Conservation (phyloP, 2,329 filamentous ascomycete genomes). For the Aspergillus pseudotamarii region DNA sequence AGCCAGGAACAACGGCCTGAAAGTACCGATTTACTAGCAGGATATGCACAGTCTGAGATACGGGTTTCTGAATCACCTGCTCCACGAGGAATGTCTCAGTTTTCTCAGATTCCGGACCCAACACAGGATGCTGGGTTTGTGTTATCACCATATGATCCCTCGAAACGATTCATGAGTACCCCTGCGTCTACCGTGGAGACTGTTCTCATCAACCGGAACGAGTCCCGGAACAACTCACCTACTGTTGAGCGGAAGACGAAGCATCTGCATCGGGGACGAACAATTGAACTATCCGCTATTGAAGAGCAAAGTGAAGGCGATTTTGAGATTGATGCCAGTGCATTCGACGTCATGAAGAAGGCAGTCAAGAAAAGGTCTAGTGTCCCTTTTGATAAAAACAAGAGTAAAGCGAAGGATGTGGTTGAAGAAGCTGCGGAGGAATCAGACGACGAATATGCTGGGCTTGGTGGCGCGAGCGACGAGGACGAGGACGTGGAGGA, state of each 20-base stretch:
- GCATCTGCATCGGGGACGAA: slow-evolving; percentile 54
- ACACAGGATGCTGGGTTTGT: slow-evolving; percentile 82
- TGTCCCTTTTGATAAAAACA: slow-evolving; percentile 76
- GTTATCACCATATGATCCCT: slow-evolving; percentile 70
- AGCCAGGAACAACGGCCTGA: slow-evolving; percentile 54
- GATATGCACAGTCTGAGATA: slow-evolving; percentile 36
- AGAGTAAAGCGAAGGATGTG: slow-evolving; percentile 82
- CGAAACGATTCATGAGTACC: slow-evolving; percentile 63
- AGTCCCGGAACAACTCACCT: slow-evolving; percentile 62
- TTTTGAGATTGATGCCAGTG: slow-evolving; percentile 50
- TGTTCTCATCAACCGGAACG: slow-evolving; percentile 54
- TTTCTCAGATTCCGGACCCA: slow-evolving; percentile 70
- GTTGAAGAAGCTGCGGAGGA: slow-evolving; percentile 94
- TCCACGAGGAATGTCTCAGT: slow-evolving; percentile 57
- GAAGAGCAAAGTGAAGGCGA: slow-evolving; percentile 43
- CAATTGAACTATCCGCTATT: slow-evolving; percentile 49
- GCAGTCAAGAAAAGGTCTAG: slow-evolving; percentile 58
- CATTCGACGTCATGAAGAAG: slow-evolving; percentile 73
- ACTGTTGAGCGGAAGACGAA: slow-evolving; percentile 62
- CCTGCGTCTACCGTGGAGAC: slow-evolving; percentile 74
- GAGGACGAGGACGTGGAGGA: slow-evolving; percentile 79
- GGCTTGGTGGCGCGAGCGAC: slow-evolving; percentile 84
- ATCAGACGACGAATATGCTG: slow-evolving; percentile 97
- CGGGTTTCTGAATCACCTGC: slow-evolving; percentile 41
- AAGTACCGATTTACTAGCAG: slow-evolving; percentile 48